Conservation (phyloP, 345 rosid genomes). For the Gossypioides kirkii region DNA sequence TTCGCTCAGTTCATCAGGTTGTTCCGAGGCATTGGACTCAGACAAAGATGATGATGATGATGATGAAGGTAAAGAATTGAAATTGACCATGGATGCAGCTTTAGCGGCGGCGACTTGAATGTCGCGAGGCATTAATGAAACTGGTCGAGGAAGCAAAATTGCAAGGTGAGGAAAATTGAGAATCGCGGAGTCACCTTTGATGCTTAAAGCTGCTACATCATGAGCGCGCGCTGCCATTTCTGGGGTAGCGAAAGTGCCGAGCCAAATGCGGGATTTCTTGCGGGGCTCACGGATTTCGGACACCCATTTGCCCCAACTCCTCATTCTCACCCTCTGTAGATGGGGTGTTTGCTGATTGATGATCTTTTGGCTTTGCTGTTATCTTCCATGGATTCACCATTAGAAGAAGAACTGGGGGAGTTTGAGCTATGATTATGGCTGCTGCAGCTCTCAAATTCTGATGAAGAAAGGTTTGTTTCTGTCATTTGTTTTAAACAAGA, state of each 20-base stretch:
- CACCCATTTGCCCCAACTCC: slow-evolving; percentile 97
- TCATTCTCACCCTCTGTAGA: slow-evolving; percentile 41
- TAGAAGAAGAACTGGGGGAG: neutral
- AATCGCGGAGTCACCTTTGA: slow-evolving; percentile 75
- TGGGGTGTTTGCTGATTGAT: slow-evolving; percentile 41
- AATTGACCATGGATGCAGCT: slow-evolving; percentile 71
- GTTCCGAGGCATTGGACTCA: neutral
- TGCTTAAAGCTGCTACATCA: slow-evolving; percentile 86
- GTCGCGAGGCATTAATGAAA: slow-evolving; percentile 69
- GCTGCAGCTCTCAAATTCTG: neutral
- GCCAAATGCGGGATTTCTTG: slow-evolving; percentile 75
- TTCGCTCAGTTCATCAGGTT: slow-evolving; percentile 10
- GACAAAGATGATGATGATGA: slow-evolving; percentile 5
- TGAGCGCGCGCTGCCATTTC: slow-evolving; percentile 99
- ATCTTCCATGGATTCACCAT: neutral
- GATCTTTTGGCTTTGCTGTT: neutral
- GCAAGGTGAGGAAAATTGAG: slow-evolving; percentile 26
- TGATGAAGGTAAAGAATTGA: neutral
- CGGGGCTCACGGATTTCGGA: slow-evolving; percentile 96
- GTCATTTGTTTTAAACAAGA: neutral
- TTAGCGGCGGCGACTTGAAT: slow-evolving; percentile 30
- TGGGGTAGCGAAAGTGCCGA: slow-evolving; percentile 81
- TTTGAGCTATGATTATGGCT: too few relatives aligned
- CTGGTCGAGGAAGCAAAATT: slow-evolving; percentile 64
- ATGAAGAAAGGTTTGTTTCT: neutral